These are phyloP conservation scores for Zygosaccharomyces sapae DNA, from an alignment of 1,139 yeast species.

Conservation along the genomic window DNA sequence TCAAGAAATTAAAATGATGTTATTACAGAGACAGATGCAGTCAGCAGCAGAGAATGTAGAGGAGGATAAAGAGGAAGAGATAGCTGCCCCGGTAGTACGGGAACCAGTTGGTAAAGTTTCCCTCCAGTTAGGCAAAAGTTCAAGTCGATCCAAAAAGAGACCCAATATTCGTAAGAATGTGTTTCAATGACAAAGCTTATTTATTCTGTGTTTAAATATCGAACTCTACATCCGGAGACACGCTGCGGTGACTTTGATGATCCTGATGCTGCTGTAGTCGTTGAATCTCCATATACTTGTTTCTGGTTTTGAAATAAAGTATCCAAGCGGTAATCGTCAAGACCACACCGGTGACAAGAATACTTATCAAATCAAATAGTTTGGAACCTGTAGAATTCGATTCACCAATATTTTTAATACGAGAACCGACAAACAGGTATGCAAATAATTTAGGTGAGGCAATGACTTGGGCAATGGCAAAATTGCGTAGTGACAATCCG, in stretches of 20 bases:
- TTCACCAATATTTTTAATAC: slow-evolving; percentile 67
- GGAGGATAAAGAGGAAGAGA: neutral
- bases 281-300: slow-evolving; percentile 34
- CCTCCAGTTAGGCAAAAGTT: neutral
- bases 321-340: slow-evolving; percentile 64
- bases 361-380: slow-evolving; percentile 59
- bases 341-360: slow-evolving; percentile 54
- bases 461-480: slow-evolving; percentile 66
- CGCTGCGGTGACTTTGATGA: neutral
- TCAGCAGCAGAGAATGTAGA: slow-evolving; percentile 7
- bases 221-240: slow-evolving; percentile 2
- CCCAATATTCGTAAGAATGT: slow-evolving; percentile 17
- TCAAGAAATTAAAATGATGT: slow-evolving; percentile 41
- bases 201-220: neutral
- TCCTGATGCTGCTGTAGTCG: slow-evolving; percentile 14
- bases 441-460: slow-evolving; percentile 79
- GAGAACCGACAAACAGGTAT: slow-evolving; percentile 76
- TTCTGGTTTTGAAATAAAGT: slow-evolving; percentile 55
- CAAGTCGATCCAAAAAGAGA: slow-evolving; percentile 6
- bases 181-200: slow-evolving; percentile 5
- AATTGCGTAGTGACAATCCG: slow-evolving; percentile 57
- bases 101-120: neutral
- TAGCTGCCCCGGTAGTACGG: neutral
- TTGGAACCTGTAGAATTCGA: slow-evolving; percentile 50
- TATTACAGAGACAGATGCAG: slow-evolving; percentile 52